phyloP scores from a whole-genome alignment of 148 eudicot genomes.

The Cornus controversa region DNA sequence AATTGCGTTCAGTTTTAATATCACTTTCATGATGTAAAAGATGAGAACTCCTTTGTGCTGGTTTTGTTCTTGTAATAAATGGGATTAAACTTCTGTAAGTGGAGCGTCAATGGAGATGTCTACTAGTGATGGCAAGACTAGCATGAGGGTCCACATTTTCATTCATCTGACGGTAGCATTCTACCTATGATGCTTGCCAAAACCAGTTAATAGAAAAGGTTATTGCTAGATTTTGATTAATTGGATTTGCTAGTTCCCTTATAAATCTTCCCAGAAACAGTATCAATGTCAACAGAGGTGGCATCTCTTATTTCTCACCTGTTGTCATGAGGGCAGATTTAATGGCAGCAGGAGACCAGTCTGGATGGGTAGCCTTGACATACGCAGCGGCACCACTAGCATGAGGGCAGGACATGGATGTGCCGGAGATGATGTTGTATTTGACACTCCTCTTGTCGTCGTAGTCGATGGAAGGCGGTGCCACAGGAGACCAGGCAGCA shows the following conservation, averaged over 20 bases:
- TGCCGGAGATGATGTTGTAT: constrained; percentile 18
- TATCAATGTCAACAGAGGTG: background rate
- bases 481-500: constrained; percentile 1
- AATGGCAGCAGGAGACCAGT: constrained; percentile 20
- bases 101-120: no score
- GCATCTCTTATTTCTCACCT: background rate
- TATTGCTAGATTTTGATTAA: background rate
- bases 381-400: constrained; percentile 15
- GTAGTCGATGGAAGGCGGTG: background rate
- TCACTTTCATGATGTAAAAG: no score
- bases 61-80: no score
- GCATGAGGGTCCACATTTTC: background rate
- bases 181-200: no score
- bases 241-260: background rate
- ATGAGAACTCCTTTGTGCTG: no score
- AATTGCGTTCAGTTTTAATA: background rate
- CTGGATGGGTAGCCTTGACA: constrained; percentile 14
- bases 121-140: background rate
- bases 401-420: constrained; percentile 22
- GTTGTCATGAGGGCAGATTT: constrained; percentile 19
- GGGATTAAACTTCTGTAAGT: no score
- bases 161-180: no score
- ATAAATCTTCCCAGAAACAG: background rate
- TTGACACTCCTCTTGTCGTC: background rate
- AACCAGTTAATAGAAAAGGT: no score